phyloP scores from a whole-genome alignment of 2,329 filamentous ascomycete species.

The Ceratocystis cubensis region DNA sequence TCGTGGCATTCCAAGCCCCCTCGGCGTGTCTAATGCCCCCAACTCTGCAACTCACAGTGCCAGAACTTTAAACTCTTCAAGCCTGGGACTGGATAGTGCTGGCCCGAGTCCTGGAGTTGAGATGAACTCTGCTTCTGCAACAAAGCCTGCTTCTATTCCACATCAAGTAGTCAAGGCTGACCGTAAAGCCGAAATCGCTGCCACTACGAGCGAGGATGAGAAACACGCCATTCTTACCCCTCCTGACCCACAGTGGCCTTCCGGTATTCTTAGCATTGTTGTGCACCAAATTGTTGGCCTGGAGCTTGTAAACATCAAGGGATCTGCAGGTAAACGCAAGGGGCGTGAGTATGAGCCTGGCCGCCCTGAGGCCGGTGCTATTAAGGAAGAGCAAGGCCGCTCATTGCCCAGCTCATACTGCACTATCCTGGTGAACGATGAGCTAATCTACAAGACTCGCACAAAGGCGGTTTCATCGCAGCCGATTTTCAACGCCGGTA shows the following conservation, averaged over 20 bases:
- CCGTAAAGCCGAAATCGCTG: conserved; percentile 52
- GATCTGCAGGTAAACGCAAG: conserved; percentile 66
- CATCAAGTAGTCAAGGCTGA: conserved; percentile 14
- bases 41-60: neutral
- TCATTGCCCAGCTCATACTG: conserved; percentile 84
- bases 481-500: conserved; percentile 94
- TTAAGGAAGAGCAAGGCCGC: conserved; percentile 69
- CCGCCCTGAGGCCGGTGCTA: conserved; percentile 65
- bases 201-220: conserved; percentile 39
- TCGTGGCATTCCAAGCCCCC: neutral
- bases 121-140: neutral
- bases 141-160: neutral
- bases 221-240: conserved; percentile 82
- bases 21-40: conserved; percentile 3
- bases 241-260: conserved; percentile 92
- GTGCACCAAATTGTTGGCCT: conserved; percentile 93
- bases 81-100: neutral
- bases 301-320: conserved; percentile 82
- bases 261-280: conserved; percentile 72
- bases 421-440: conserved; percentile 80
- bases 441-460: conserved; percentile 84
- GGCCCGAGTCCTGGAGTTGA: neutral
- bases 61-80: neutral
- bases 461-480: conserved; percentile 87
- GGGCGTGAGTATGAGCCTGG: conserved; percentile 83